Evolutionary conservation across 768 basidiomycete genomes (phyloP).

Genomic region (Boletus edulis): DNA sequence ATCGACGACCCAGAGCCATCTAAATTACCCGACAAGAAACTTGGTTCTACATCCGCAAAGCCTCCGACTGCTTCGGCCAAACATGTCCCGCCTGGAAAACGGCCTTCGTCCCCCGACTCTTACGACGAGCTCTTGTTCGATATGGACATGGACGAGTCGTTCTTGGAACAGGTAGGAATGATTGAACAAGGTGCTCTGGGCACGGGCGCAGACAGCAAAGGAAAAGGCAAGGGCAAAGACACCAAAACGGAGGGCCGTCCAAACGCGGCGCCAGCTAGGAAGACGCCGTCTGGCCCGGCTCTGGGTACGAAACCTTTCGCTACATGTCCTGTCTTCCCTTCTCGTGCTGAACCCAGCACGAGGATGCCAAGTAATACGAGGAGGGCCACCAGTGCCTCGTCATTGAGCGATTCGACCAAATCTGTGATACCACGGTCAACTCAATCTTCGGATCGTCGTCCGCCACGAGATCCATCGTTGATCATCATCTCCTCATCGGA

Average conservation of each 20-base stretch:
- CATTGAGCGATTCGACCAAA: constrained; percentile 10
- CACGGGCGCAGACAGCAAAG: constrained; percentile 10
- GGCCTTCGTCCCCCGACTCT: constrained; percentile 23
- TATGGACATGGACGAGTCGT: constrained; percentile 36
- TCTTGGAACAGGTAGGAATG: constrained; percentile 38
- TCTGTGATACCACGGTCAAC: constrained; percentile 16
- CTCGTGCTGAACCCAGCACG: constrained; percentile 13
- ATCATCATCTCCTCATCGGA: constrained; percentile 22
- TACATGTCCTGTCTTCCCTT: constrained; percentile 5
- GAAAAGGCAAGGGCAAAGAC: constrained; percentile 21
- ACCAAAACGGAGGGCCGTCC: background rate
- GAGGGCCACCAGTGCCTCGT: constrained; percentile 12
- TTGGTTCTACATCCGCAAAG: constrained; percentile 10
- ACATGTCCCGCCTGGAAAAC: constrained; percentile 3
- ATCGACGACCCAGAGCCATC: constrained; percentile 30
- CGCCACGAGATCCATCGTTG: constrained; percentile 22
- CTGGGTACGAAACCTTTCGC: constrained; percentile 17
- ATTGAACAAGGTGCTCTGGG: constrained; percentile 22
- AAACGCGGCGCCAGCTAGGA: background rate
- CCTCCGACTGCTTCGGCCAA: background rate
- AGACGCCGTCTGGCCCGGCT: constrained; percentile 5
- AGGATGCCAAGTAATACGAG: constrained; percentile 8
- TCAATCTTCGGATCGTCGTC: constrained; percentile 12
- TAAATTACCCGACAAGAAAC: background rate
- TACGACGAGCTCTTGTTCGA: constrained; percentile 36